Base-by-base conservation (phyloP, 164 flowering plant species). In the Dillenia turbinata region DNA sequence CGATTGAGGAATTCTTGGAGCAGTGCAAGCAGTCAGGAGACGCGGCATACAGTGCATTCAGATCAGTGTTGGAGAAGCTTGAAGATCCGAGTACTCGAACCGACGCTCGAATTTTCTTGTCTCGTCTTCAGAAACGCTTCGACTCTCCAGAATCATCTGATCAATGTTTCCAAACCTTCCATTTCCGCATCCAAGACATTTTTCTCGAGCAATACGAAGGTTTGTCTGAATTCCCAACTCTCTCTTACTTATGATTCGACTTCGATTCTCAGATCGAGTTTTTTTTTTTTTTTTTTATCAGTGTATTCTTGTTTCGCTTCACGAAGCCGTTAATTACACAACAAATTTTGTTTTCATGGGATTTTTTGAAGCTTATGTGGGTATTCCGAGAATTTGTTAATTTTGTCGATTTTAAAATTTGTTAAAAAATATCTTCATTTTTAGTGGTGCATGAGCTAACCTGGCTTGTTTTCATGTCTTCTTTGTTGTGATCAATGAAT, bases 121-220 rank as follows among this genome's bases (percentile, higher is more conserved):
- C 97, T 47, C 66, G 74, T 26, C 85, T 91, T 61, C 92, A 88
- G 65, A 75, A 71, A 5, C 86, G 79, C 9, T 85, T 90, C 66
- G 52, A 54, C 24, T 62, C 83, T 45, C 52, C 71, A 15, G 85
- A 79, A 2, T 65, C 73, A 19, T 60, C 76, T 26, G 80, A 83
- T 5, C 71, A 65, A 7, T 87, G 96, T 64, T 75, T 91, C 67
- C 9, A 64, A 6, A 71, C 74, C 62, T 94, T 68, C 69, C 96
- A 94, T 73, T 94, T 91, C 74, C 86, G 74, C 44, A 91, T 94
- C 75, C 81, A 87, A 9, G 97, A 91, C 69, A 70, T 94, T 49
- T 64, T 71, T 58, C 70, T 94, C 49, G 78, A 85, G 49, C 89
- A 82, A 62, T 68, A 70, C 64, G 73, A 90, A 77, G 98, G 98